Base-by-base conservation (phyloP, 1,284 basidiomycete genomes). In the Ustilago trichophora region DNA sequence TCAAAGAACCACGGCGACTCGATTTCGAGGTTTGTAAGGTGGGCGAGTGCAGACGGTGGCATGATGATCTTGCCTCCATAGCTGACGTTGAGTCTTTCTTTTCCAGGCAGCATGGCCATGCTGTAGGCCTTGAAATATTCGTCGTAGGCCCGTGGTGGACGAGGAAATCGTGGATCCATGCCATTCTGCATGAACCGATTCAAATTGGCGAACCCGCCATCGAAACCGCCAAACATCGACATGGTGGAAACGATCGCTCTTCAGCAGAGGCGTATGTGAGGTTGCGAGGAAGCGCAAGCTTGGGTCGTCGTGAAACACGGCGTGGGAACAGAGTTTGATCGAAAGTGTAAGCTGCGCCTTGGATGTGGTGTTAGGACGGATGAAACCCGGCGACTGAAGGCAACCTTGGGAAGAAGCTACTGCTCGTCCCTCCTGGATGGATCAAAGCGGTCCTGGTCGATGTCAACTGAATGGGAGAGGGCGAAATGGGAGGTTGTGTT, bases 21-120 rank as follows among this genome's bases (percentile, higher is more conserved):
- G 46, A 98, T 87, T 80, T 98, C 95, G 49, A 98, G 86, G 37
- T 88, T 87, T 0, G 93, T 92, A 16, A 98, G 85, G 67, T 89
- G 89, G 2, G 93, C 93, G 1, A 98, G 86, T 8, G 94, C 91
- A 36, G 94, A 97, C 3, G 91, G 91, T 3, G 96, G 96, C 92
- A 99, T 93, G 60, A 98, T 92, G 75, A 98, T 93, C 86, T 98
- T 98, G 77, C 96, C 96, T 73, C 96, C 96, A 76, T 96, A 92
- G 75, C 91, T 91, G 48, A 98, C 84, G 79, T 96, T 90, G 76
- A 91, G 87, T 82, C 91, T 85, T 82, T 92, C 87, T 73, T 88
- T 87, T 38, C 90, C 88, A 10, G 90, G 88, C 35, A 94, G 86
- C 89, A 93, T 90, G 38, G 90, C 89, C 73, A 92, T 88, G 77